Conservation (phyloP, 2,329 filamentous ascomycete species). For the Neophaeococcomyces mojaviensis region DNA sequence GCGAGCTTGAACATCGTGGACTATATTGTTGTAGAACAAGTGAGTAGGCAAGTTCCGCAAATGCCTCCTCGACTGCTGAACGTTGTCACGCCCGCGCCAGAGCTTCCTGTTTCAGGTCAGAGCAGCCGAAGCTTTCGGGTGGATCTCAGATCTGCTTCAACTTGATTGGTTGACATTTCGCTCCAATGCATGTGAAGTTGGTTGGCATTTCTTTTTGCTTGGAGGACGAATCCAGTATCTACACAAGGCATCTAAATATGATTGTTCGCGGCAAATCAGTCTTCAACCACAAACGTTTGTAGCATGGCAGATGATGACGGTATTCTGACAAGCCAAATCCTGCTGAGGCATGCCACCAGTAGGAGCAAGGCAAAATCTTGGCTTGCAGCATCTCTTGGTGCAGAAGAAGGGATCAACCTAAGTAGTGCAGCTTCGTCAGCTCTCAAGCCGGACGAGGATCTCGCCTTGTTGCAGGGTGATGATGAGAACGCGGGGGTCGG, state of each 20-base stretch:
- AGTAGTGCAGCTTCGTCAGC: neutral
- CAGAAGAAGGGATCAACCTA: neutral
- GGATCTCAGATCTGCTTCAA: neutral
- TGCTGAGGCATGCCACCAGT: slow-evolving; percentile 2
- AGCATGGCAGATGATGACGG: slow-evolving; percentile 6
- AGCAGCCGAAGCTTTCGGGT: neutral
- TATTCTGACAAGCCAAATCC: slow-evolving; percentile 3
- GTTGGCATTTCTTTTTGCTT: too few relatives aligned
- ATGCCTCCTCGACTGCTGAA: neutral
- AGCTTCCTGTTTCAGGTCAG: slow-evolving; percentile 1
- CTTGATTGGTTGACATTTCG: neutral
- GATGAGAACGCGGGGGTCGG: slow-evolving; percentile 2
- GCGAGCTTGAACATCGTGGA: slow-evolving; percentile 22
- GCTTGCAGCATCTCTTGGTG: slow-evolving; percentile 1
- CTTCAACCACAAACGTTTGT: neutral
- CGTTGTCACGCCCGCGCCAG: neutral
- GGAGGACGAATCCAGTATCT: too few relatives aligned
- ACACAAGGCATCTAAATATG: too few relatives aligned
- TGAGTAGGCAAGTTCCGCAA: neutral
- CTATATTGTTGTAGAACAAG: neutral
- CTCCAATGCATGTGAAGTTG: too few relatives aligned
- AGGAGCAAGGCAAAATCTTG: slow-evolving; percentile 7
- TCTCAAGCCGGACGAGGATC: neutral
- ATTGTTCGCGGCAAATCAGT: neutral
- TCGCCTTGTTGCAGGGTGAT: neutral